Percentiles rank a stretch among this genome's conserved stretches.
phyloP scores from a whole-genome alignment of 352 stramenopile species.

The Phytophthora citrophthora region DNA sequence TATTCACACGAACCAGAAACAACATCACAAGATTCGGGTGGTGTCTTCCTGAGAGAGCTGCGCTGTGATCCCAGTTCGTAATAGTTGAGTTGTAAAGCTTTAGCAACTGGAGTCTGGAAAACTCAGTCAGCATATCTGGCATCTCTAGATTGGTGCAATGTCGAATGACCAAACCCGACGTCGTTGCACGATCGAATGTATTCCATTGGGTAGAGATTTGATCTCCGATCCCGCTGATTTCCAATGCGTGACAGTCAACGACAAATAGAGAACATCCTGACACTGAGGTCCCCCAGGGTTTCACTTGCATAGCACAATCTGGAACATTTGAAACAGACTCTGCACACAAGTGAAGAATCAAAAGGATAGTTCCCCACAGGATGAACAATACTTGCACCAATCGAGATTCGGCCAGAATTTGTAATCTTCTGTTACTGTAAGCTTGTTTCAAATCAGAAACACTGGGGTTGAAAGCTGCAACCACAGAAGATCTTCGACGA shows the following conservation, averaged over 20 bases:
- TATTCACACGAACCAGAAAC: constrained; percentile 39
- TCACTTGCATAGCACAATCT: constrained; percentile 30
- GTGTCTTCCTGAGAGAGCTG: constrained; percentile 24
- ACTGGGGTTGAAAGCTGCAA: neutral
- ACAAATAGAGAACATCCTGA: constrained; percentile 35
- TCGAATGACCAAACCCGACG: constrained; percentile 27
- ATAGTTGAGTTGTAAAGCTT: constrained; percentile 53
- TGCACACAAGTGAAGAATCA: constrained; percentile 28
- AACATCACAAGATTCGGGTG: constrained; percentile 46
- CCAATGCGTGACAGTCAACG: constrained; percentile 28
- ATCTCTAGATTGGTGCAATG: constrained; percentile 42
- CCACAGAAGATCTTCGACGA: neutral
- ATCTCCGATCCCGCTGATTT: neutral
- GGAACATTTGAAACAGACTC: constrained; percentile 12
- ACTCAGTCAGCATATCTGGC: constrained; percentile 27
- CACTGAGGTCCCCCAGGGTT: constrained; percentile 29
- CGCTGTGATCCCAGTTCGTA: constrained; percentile 27
- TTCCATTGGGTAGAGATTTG: constrained; percentile 12
- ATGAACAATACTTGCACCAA: constrained; percentile 10
- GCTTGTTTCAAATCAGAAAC: neutral
- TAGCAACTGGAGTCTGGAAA: constrained; percentile 36
- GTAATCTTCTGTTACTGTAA: neutral
- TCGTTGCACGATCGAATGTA: constrained; percentile 22
- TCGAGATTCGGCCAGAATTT: constrained; percentile 4
- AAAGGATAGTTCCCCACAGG: constrained; percentile 14